Base-by-base conservation (phyloP, 352 stramenopile genomes). In the Stramenopiles sp. region DNA sequence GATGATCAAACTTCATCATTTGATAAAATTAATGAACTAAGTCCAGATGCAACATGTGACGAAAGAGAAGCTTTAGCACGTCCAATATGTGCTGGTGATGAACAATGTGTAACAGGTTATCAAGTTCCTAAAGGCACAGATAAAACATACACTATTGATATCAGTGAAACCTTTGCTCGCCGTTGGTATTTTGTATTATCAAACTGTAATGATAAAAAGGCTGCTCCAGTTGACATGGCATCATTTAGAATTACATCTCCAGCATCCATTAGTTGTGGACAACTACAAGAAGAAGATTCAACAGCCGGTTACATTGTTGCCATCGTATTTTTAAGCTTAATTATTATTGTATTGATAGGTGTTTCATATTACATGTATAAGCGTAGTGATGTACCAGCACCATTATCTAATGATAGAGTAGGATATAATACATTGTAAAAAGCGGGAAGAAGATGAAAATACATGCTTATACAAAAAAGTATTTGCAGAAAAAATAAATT, bases 141-240 rank as follows among this genome's bases (percentile, higher is more conserved):
- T 69, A 69, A 20, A 27, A 20, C 20, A 20, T 69, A 69, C 53
- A 69, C 53, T 69, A 69, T 69, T 27, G 53, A 69, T 27, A 69
- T 69, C 27, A 69, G 53, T 69, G 53, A 69, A 69, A 69, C 53
- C 20, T 69, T 69, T 69, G 53, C 53, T 27, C 53, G 53, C 53
- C 20, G 53, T 20, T 69, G 53, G 53, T 69, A 69, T 69, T 69
- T 69, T 69, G 53, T 69, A 23, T 69, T 69, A 69, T 69, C 53
- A 69, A 69, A 69, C 53, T 69, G 53, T 27, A 27, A 69, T 27
- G 20, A 20, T 20, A 23, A 69, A 20, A 69, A 69, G 27, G 53
- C 53, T 23, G 53, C 20, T 20, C 20, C 53, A 23, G 53, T 27
- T 27, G 53, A 69, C 27, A 23, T 69, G 53, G 20, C 53, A 20